phyloP scores from a whole-genome alignment of 768 basidiomycete species.

The Lentinula aciculospora region DNA sequence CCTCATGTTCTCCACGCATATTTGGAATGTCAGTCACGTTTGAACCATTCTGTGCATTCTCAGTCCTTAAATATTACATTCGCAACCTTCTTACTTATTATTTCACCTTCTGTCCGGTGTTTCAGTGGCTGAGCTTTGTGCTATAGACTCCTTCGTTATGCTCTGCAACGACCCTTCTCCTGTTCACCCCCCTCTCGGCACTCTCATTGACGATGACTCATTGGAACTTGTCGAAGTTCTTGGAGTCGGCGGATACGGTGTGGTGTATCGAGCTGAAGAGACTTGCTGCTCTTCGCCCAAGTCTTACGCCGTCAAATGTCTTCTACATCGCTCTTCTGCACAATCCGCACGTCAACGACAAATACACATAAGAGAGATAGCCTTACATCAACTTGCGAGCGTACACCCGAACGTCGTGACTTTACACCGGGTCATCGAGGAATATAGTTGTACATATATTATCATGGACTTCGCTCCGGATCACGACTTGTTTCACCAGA shows the following conservation, averaged over 20 bases:
- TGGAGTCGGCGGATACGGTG: conserved; percentile 92
- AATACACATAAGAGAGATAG: conserved; percentile 85
- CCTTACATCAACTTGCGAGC: conserved; percentile 69
- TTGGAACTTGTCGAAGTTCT: conserved; percentile 84
- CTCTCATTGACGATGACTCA: conserved; percentile 74
- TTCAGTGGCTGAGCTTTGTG: background rate
- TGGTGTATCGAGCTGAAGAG: conserved; percentile 88
- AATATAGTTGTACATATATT: conserved; percentile 76
- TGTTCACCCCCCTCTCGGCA: conserved; percentile 57
- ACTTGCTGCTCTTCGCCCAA: conserved; percentile 37
- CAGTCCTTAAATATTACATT: conserved; percentile 6
- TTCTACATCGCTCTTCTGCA: conserved; percentile 42
- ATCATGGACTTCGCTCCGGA: conserved; percentile 91
- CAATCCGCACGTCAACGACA: conserved; percentile 56
- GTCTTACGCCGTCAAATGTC: conserved; percentile 90
- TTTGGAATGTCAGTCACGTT: conserved; percentile 37
- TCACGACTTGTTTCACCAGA: conserved; percentile 91
- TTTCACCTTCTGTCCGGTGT: background rate
- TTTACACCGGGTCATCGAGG: conserved; percentile 84
- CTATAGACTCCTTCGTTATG: background rate
- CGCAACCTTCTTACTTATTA: conserved; percentile 1
- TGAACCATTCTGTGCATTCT: conserved; percentile 6
- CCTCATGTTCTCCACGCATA: conserved; percentile 79
- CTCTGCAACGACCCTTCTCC: conserved; percentile 11
- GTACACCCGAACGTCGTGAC: conserved; percentile 81